These are phyloP conservation scores for Naumovozyma baii DNA, from an alignment of 805 yeast genomes.

Conservation along the genomic window DNA sequence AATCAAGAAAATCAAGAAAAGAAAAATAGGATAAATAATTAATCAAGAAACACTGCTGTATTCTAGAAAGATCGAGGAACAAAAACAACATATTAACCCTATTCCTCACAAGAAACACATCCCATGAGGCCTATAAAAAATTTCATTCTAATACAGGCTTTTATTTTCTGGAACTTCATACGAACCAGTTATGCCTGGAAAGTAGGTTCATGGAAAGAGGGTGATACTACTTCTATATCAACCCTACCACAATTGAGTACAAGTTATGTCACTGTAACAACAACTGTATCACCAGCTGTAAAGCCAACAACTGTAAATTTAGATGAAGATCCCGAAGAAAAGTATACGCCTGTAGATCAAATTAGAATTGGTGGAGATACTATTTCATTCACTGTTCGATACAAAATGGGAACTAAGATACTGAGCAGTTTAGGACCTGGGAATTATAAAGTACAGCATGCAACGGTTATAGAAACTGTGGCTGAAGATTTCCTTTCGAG, in stretches of 20 bases:
- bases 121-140: background rate
- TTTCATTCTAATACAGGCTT: background rate
- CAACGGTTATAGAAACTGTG: background rate
- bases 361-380: background rate
- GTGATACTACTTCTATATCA: background rate
- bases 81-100: no score
- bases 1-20: no score
- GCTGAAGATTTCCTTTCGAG: background rate
- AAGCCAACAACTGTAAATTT: background rate
- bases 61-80: no score
- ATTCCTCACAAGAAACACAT: background rate
- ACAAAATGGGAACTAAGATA: background rate
- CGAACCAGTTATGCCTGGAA: background rate
- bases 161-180: background rate
- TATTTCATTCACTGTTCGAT: background rate
- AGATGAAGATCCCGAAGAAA: background rate
- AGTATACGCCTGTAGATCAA: background rate
- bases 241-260: background rate
- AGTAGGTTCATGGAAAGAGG: background rate
- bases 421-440: background rate
- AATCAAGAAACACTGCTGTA: no score
- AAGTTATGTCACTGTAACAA: background rate
- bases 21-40: no score
- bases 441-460: background rate
- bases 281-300: background rate